Evolutionary conservation across 148 eudicot genomes (phyloP), one percentile per base, ranked within the genome.

Genomic region (Diospyros kaki): DNA sequence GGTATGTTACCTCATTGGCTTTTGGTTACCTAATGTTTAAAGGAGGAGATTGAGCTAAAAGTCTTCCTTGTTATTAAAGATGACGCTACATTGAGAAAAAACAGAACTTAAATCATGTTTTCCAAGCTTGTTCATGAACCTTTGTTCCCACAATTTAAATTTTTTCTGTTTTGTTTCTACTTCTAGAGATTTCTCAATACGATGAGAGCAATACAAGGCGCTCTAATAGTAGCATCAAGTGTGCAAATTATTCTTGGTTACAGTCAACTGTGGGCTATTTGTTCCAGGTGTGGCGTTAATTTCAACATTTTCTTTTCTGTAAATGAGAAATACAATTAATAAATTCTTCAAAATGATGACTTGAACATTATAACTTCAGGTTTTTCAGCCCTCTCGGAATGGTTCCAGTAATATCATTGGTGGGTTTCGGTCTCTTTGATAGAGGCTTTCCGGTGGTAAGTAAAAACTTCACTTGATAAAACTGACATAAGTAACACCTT

Each of bases 221-320:
- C 99, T 77, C 72, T 95, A 43, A 95, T 95, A 63, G 99, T 90
- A 60, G 96, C 97, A 73, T 95, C 99, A 69, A 95, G 97, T 75
- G 84, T 95, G 83, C 99, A 95, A 86, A 90, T 95, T 76, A 93
- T 95, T 52, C 85, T 95, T 74, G 99, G 99, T 3, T 95, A 87
- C 65, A 95, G 99, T 83, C 99, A 95, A 78, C 79, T 95, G 72
- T 95, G 99, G 99, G 99, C 93, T 75, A 95, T 95, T 62, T 95
- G 88, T 80, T 90, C 99, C 79, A 95, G 99, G 99, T 93, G 77
- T 40, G 65, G 38, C 56, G 18, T 73, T 58, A 4, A 48, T 48
- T 9, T 63, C 44, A 42, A 40, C 13, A 53, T 50, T 50, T 54
- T 42, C 6, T 10, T 44, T 4, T 51, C 52, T 74, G 12, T 69